Percentiles rank a stretch among this genome's conserved stretches.
Evolutionary conservation across 2,329 filamentous ascomycete genomes (phyloP).

Genomic region (Colletotrichum coccodes): DNA sequence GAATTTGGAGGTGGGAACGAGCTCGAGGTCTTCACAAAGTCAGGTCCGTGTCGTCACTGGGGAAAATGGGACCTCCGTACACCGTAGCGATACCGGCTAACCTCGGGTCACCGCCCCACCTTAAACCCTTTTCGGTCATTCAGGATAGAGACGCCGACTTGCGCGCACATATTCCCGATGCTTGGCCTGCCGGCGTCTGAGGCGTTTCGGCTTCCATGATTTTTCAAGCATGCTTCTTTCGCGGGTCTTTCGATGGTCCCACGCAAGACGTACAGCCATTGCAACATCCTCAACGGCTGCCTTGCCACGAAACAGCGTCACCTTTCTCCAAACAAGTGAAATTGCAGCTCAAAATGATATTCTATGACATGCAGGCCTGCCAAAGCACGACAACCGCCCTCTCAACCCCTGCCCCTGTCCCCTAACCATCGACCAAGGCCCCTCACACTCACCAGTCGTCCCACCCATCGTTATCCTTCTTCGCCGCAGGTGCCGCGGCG

Average conservation of each 20-base stretch:
- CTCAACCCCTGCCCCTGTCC: constrained; percentile 27
- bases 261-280: not conserved
- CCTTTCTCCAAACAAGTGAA: constrained; percentile 9
- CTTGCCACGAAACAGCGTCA: not conserved
- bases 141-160: constrained; percentile 15
- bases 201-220: not conserved
- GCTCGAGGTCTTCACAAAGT: constrained; percentile 20
- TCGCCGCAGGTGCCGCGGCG: constrained; percentile 44
- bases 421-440: not conserved
- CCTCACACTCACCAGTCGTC: constrained; percentile 66
- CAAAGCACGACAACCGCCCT: constrained; percentile 26
- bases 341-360: constrained; percentile 17
- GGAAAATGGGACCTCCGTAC: constrained; percentile 34
- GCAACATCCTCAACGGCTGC: not conserved
- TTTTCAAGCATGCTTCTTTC: not conserved
- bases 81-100: constrained; percentile 52
- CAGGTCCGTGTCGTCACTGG: constrained; percentile 31
- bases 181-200: not conserved
- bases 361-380: constrained; percentile 29
- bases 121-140: constrained; percentile 29
- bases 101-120: constrained; percentile 46
- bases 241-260: not conserved
- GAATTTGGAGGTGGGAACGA: constrained; percentile 22
- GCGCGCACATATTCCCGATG: not conserved
- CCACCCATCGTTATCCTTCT: constrained; percentile 69